Percentiles rank a stretch among this genome's conserved stretches.
These are phyloP conservation scores for Parathielavia hyrcaniae DNA, from an alignment of 495 filamentous ascomycete genomes.

Conservation along the genomic window DNA sequence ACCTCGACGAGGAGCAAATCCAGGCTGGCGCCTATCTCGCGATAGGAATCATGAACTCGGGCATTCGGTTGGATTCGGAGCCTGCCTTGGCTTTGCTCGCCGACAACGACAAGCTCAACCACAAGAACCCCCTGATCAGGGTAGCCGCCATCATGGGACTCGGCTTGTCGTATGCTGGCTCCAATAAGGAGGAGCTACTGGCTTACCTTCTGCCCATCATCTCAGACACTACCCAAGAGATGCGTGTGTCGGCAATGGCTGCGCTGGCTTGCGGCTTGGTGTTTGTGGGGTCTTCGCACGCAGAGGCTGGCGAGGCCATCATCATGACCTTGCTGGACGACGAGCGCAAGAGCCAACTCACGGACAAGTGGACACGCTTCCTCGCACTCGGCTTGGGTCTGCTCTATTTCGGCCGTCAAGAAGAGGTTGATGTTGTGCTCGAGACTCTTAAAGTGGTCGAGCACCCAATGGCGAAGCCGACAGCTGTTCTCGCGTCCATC, in stretches of 20 bases:
- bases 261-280: slow-evolving; percentile 84
- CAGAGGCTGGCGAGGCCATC: slow-evolving; percentile 81
- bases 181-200: slow-evolving; percentile 76
- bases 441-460: slow-evolving; percentile 94
- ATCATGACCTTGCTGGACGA: slow-evolving; percentile 87
- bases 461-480: slow-evolving; percentile 88
- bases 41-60: slow-evolving; percentile 88
- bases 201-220: slow-evolving; percentile 81
- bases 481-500: slow-evolving; percentile 83
- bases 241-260: slow-evolving; percentile 96
- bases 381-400: slow-evolving; percentile 91
- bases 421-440: slow-evolving; percentile 91
- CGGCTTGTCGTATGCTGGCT: slow-evolving; percentile 87
- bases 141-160: slow-evolving; percentile 90
- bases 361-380: slow-evolving; percentile 97
- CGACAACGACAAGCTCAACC: slow-evolving; percentile 66
- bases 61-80: slow-evolving; percentile 78
- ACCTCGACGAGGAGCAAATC: slow-evolving; percentile 73
- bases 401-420: slow-evolving; percentile 91
- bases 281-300: slow-evolving; percentile 86
- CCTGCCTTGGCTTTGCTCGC: slow-evolving; percentile 79
- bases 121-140: slow-evolving; percentile 68
- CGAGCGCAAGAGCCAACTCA: slow-evolving; percentile 76
- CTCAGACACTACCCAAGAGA: slow-evolving; percentile 69
- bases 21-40: slow-evolving; percentile 85